Conservation (phyloP, 345 rosid species). For the Noccaea caerulescens region DNA sequence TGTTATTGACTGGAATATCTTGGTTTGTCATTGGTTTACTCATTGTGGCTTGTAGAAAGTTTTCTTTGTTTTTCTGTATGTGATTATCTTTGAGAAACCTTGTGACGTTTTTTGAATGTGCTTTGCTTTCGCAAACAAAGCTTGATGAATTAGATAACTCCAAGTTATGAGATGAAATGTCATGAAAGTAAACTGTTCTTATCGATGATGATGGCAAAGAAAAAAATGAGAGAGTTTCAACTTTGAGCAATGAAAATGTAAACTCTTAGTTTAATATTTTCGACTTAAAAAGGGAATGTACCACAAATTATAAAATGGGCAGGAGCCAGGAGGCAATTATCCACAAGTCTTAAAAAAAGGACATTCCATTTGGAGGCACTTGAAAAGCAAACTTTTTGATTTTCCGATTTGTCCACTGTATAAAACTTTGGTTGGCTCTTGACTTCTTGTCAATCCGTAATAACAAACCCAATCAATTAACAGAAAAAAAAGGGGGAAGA, state of each 20-base stretch:
- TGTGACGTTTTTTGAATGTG: slow-evolving; percentile 9
- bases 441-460: slow-evolving; percentile 4
- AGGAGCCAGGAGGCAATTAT: slow-evolving; percentile 8
- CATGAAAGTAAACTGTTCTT: background rate
- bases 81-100: slow-evolving; percentile 2
- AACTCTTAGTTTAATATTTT: background rate
- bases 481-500: slow-evolving; percentile 3
- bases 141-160: background rate
- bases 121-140: slow-evolving; percentile 18
- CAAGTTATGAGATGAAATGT: slow-evolving; percentile 9
- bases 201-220: too few species aligned
- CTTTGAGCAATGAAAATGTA: background rate
- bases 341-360: slow-evolving; percentile 23
- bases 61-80: background rate
- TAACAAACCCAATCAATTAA: slow-evolving; percentile 21
- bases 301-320: background rate
- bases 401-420: slow-evolving; percentile 13
- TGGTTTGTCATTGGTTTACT: slow-evolving; percentile 2
- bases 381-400: background rate
- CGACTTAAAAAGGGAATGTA: background rate
- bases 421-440: slow-evolving; percentile 31
- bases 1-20: slow-evolving; percentile 10
- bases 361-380: slow-evolving; percentile 6
- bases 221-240: too few species aligned
- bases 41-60: background rate